These are phyloP conservation scores for Copromyces sp. DNA, from an alignment of 495 filamentous ascomycete species.

Conservation along the genomic window DNA sequence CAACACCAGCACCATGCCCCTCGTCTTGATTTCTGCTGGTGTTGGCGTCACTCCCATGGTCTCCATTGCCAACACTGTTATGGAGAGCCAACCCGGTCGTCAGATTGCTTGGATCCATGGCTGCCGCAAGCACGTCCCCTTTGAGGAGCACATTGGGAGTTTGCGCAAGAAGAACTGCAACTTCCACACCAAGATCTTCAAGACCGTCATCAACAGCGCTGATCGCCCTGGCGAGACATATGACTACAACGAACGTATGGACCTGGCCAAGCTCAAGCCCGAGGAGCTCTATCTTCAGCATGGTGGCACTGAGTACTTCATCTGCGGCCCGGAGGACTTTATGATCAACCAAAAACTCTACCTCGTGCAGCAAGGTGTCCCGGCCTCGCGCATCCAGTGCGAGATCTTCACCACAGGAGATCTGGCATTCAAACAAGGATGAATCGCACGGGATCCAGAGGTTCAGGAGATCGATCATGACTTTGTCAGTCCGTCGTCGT, in stretches of 20 bases:
- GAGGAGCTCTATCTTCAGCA: slow-evolving; percentile 45
- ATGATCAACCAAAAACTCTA: slow-evolving; percentile 48
- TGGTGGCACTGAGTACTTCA: slow-evolving; percentile 49
- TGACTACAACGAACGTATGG: slow-evolving; percentile 43
- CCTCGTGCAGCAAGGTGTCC: slow-evolving; percentile 44
- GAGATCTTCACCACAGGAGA: slow-evolving; percentile 61
- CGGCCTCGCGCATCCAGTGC: slow-evolving; percentile 45
- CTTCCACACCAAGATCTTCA: slow-evolving; percentile 32
- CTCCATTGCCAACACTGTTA: slow-evolving; percentile 53
- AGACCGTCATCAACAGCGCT: slow-evolving; percentile 23
- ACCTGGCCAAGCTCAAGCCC: slow-evolving; percentile 41
- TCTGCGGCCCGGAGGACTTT: slow-evolving; percentile 60
- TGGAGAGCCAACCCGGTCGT: slow-evolving; percentile 31
- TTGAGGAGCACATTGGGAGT: slow-evolving; percentile 39
- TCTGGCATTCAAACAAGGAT: slow-evolving; percentile 13
- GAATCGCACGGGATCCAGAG: not conserved
- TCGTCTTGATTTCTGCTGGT: slow-evolving; percentile 63
- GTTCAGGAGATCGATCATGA: not conserved
- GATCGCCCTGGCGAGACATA: slow-evolving; percentile 48
- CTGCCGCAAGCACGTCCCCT: slow-evolving; percentile 41
- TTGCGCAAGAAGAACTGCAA: slow-evolving; percentile 26
- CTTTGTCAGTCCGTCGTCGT: not conserved
- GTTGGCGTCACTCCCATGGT: slow-evolving; percentile 60
- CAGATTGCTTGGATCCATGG: slow-evolving; percentile 55
- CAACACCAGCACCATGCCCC: slow-evolving; percentile 26